Percentiles rank a stretch among this genome's conserved stretches.
phyloP scores from a whole-genome alignment of 2,329 filamentous ascomycete genomes.

The Fusarium heterosporum region DNA sequence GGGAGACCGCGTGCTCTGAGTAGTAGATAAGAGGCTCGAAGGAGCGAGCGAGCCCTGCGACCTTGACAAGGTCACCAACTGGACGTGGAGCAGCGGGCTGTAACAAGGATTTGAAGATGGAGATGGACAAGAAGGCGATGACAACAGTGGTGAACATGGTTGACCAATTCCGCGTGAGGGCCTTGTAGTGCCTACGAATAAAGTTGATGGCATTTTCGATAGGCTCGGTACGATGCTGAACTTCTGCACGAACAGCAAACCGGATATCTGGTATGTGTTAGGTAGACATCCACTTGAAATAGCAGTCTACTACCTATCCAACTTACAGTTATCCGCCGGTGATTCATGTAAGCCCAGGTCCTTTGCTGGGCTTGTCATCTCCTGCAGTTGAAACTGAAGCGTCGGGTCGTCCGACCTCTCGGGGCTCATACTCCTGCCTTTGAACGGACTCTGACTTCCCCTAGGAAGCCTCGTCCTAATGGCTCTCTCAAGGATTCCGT shows the following conservation, averaged over 20 bases:
- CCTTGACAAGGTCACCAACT: conserved; percentile 81
- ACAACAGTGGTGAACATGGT: conserved; percentile 73
- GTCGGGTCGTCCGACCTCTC: conserved; percentile 58
- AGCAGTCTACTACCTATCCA: background rate
- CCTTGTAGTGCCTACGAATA: conserved; percentile 68
- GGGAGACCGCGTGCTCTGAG: conserved; percentile 86
- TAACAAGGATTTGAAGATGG: conserved; percentile 73
- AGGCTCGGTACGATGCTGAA: conserved; percentile 86
- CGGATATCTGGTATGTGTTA: conserved; percentile 74
- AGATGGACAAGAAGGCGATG: conserved; percentile 72
- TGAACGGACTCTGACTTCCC: conserved; percentile 68
- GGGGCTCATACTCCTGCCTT: conserved; percentile 60
- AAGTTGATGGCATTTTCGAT: conserved; percentile 79
- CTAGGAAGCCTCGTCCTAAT: conserved; percentile 66
- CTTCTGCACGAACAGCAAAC: conserved; percentile 87
- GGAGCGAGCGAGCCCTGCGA: conserved; percentile 87
- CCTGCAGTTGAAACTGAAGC: conserved; percentile 50
- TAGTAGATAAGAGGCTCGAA: conserved; percentile 97
- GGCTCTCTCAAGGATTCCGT: conserved; percentile 62
- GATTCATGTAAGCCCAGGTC: conserved; percentile 42
- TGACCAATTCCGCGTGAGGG: conserved; percentile 75
- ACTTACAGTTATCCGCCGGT: conserved; percentile 64
- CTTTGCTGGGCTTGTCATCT: conserved; percentile 44
- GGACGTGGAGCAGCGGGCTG: conserved; percentile 68
- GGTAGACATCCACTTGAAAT: background rate